Conservation (phyloP, 169 alveolate genomes). For the Cryptosporidium meleagridis region DNA sequence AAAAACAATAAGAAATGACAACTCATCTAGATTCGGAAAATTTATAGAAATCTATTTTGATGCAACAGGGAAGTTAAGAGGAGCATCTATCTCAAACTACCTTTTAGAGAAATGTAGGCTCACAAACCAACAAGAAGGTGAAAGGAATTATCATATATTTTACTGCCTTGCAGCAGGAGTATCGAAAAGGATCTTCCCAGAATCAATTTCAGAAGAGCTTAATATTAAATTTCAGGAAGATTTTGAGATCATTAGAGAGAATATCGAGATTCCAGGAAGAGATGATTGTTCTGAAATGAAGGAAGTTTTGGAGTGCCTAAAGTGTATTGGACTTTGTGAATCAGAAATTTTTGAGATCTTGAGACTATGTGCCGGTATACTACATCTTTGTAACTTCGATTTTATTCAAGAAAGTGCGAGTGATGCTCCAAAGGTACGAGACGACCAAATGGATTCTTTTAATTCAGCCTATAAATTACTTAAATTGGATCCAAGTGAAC, state of each 20-base stretch:
- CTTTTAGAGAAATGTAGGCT: conserved; percentile 91
- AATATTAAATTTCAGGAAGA: conserved; percentile 13
- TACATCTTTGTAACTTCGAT: conserved; percentile 87
- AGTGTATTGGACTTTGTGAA: conserved; percentile 82
- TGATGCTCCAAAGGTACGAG: conserved; percentile 56
- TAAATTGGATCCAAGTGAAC: conserved; percentile 71
- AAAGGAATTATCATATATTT: conserved; percentile 88
- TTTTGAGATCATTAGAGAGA: conserved; percentile 70
- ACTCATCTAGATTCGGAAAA: conserved; percentile 98
- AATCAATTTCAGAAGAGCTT: conserved; percentile 21
- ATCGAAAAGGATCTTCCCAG: conserved; percentile 63
- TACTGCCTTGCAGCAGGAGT: conserved; percentile 84
- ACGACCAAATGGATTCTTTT: conserved; percentile 73
- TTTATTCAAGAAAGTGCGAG: conserved; percentile 78
- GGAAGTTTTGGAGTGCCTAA: conserved; percentile 84
- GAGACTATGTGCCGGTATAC: conserved; percentile 80
- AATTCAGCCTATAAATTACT: conserved; percentile 75
- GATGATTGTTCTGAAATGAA: conserved; percentile 84
- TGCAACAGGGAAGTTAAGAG: conserved; percentile 85
- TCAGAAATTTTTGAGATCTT: conserved; percentile 80
- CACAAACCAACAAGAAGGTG: conserved; percentile 83
- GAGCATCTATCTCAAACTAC: conserved; percentile 82
- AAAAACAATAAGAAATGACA: conserved; percentile 96
- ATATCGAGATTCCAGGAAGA: conserved; percentile 79
- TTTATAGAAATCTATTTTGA: conserved; percentile 93